phyloP scores from a whole-genome alignment of 352 stramenopile genomes.

The Globisporangium uncinulatum region DNA sequence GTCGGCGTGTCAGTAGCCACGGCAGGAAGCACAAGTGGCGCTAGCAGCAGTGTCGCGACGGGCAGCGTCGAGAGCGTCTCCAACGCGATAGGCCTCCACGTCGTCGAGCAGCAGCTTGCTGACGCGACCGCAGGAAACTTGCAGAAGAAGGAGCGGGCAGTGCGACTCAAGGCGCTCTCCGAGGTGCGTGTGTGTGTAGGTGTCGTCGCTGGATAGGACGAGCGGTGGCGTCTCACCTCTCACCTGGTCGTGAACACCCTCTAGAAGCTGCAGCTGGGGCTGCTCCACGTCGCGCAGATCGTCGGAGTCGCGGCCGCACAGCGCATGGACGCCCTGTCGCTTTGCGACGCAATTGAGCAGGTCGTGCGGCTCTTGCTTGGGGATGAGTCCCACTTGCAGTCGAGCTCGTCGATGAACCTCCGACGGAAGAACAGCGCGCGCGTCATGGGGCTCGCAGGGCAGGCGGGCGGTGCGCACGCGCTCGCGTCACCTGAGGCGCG shows the following conservation, averaged over 20 bases:
- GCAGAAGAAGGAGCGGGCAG: slow-evolving; percentile 65
- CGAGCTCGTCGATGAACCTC: slow-evolving; percentile 34
- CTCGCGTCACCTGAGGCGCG: slow-evolving; percentile 32
- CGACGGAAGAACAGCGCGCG: slow-evolving; percentile 75
- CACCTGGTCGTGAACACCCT: not conserved
- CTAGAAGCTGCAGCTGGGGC: slow-evolving; percentile 62
- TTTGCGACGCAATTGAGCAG: slow-evolving; percentile 71
- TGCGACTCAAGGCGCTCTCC: slow-evolving; percentile 46
- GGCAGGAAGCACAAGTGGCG: not conserved
- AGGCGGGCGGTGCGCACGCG: slow-evolving; percentile 18
- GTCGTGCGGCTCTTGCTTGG: slow-evolving; percentile 66
- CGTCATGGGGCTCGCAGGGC: slow-evolving; percentile 27
- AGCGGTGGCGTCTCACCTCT: too few species aligned
- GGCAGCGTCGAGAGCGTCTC: slow-evolving; percentile 11
- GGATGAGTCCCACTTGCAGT: slow-evolving; percentile 67
- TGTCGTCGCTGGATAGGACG: not conserved
- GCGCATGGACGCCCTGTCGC: slow-evolving; percentile 50
- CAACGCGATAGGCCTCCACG: slow-evolving; percentile 52
- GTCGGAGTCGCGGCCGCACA: slow-evolving; percentile 39
- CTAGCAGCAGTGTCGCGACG: not conserved
- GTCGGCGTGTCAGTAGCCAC: not conserved
- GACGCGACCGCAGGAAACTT: slow-evolving; percentile 43
- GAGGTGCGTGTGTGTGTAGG: slow-evolving; percentile 27
- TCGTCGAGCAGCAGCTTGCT: slow-evolving; percentile 55
- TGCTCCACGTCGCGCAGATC: slow-evolving; percentile 75